phyloP scores from a whole-genome alignment of 2,329 filamentous ascomycete genomes.

The Claviceps digitariae region DNA sequence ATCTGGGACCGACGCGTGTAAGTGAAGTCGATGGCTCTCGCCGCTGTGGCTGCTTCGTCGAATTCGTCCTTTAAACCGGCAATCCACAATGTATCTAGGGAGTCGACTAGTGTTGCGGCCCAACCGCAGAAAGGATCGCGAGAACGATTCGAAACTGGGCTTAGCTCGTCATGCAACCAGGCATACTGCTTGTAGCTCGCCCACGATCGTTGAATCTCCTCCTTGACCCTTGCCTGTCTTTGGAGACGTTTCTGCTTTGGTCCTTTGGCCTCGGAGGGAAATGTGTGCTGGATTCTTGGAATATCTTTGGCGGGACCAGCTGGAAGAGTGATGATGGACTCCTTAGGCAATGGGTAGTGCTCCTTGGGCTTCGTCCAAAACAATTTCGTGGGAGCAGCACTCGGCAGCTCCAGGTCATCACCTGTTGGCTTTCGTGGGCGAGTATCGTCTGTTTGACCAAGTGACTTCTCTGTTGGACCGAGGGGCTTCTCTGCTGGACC shows the following conservation, averaged over 20 bases:
- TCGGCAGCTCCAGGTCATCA: constrained; percentile 3
- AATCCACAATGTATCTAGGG: constrained; percentile 75
- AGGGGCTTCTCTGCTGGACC: too few relatives aligned
- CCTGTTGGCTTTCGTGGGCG: constrained; percentile 17
- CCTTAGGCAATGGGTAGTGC: constrained; percentile 60
- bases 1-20: constrained; percentile 53
- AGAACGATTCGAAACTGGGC: constrained; percentile 52
- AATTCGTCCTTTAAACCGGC: constrained; percentile 71
- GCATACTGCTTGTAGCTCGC: constrained; percentile 65
- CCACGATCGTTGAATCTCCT: constrained; percentile 70
- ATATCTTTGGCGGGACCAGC: constrained; percentile 55
- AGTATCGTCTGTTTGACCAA: constrained; percentile 5
- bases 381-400: constrained; percentile 17
- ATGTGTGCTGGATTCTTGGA: constrained; percentile 63
- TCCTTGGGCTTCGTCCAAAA: constrained; percentile 67
- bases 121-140: constrained; percentile 83
- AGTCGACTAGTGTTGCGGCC: constrained; percentile 78
- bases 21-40: constrained; percentile 72
- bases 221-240: constrained; percentile 54
- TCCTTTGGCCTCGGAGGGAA: constrained; percentile 49
- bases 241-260: constrained; percentile 48
- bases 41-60: constrained; percentile 57
- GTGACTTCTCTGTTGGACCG: background rate
- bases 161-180: constrained; percentile 77
- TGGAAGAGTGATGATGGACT: constrained; percentile 63